A percentile compares a stretch with the other conserved stretches of the same genome.
Evolutionary conservation across 2,329 filamentous ascomycete species (phyloP).

Genomic region (Talaromyces verruculosus): DNA sequence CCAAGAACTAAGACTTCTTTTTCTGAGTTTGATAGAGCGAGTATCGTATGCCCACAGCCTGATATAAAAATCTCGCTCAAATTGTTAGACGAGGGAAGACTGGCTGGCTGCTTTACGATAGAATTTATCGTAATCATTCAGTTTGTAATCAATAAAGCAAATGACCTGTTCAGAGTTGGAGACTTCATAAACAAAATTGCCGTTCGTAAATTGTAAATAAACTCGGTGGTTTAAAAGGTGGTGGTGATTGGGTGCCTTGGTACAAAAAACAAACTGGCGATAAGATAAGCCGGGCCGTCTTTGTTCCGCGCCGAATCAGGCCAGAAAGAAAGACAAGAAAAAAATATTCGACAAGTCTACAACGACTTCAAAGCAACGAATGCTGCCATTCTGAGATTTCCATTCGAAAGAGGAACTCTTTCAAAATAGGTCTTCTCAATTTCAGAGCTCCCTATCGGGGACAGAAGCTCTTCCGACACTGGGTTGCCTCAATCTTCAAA

Average conservation of each 20-base stretch:
- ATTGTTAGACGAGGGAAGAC: not conserved
- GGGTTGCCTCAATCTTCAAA: conserved; percentile 24
- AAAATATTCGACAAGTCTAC: not conserved
- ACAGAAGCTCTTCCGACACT: conserved; percentile 23
- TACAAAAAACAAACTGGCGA: conserved; percentile 9
- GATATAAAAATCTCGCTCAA: not conserved
- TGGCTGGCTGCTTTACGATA: not conserved
- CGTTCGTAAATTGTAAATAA: not conserved
- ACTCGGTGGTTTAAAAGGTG: not conserved
- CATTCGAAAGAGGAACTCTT: not conserved
- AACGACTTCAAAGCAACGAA: not conserved
- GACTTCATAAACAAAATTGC: not conserved
- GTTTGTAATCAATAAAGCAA: not conserved
- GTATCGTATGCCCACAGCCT: not conserved
- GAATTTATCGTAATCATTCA: not conserved
- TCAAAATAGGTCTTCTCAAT: conserved; percentile 36
- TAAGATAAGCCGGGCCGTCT: conserved; percentile 24
- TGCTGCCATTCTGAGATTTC: not conserved
- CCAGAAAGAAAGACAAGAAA: not conserved
- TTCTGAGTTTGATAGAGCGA: not conserved
- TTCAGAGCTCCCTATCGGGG: conserved; percentile 32
- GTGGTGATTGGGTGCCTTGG: not conserved
- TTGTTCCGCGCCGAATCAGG: conserved; percentile 20
- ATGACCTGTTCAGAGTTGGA: not conserved
- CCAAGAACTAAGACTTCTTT: not conserved